These are phyloP conservation scores for Globisporangium alternatum DNA, from an alignment of 352 stramenopile genomes.

Conservation along the genomic window DNA sequence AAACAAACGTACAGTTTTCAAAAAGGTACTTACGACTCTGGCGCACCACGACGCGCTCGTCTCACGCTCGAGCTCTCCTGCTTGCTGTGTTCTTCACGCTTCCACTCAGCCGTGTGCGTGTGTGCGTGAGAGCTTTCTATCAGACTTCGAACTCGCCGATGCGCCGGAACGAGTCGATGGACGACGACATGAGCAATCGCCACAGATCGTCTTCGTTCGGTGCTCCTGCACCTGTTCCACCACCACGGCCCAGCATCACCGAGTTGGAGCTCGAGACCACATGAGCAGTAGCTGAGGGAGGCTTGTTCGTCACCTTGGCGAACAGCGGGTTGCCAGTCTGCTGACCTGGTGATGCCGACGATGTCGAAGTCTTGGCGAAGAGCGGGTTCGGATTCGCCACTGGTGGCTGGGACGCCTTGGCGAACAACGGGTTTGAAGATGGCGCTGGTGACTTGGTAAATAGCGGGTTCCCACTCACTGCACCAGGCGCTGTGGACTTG, in stretches of 20 bases:
- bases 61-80: too few species aligned
- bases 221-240: neutral
- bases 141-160: conserved; percentile 36
- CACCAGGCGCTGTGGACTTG: neutral
- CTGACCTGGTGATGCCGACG: neutral
- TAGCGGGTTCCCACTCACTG: conserved; percentile 1
- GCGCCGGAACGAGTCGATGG: conserved; percentile 45
- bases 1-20: too few species aligned
- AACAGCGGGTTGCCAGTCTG: conserved; percentile 27
- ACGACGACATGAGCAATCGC: conserved; percentile 77
- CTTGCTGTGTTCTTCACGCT: too few species aligned
- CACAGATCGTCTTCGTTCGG: conserved; percentile 60
- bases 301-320: conserved; percentile 6
- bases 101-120: too few species aligned
- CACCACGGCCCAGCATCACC: neutral
- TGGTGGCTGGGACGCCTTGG: neutral
- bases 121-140: too few species aligned
- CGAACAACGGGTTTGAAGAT: conserved; percentile 6
- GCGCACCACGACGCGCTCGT: too few species aligned
- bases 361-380: conserved; percentile 16
- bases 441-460: conserved; percentile 2
- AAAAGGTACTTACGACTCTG: too few species aligned
- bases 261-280: neutral
- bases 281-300: too few species aligned
- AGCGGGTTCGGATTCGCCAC: conserved; percentile 22